phyloP scores from a whole-genome alignment of 257 asterid genomes.

The Primulina huaijiensis region DNA sequence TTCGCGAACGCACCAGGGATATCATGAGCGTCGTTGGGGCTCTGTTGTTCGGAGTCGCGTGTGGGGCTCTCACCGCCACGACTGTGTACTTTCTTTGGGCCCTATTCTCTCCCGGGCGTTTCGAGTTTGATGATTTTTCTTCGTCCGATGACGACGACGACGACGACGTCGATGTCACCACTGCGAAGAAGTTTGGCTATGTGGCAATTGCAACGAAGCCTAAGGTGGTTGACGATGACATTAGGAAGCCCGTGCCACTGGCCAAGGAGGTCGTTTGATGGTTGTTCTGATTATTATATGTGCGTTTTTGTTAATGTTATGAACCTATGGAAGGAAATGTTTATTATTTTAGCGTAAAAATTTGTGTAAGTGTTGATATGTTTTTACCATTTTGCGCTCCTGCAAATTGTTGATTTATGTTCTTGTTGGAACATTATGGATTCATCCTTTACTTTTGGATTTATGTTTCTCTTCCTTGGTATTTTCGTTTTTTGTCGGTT shows the following conservation, averaged over 20 bases:
- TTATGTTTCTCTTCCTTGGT: too few species aligned
- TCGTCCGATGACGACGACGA: slow-evolving; percentile 39
- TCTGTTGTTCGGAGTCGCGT: slow-evolving; percentile 72
- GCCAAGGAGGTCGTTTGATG: slow-evolving; percentile 52
- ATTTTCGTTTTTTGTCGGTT: neutral
- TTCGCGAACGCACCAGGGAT: slow-evolving; percentile 64
- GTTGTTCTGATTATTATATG: slow-evolving; percentile 7
- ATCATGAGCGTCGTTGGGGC: slow-evolving; percentile 79
- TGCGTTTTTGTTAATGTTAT: slow-evolving; percentile 10
- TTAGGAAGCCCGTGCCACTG: slow-evolving; percentile 49
- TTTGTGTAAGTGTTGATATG: slow-evolving; percentile 1
- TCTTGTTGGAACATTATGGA: neutral
- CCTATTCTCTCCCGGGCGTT: slow-evolving; percentile 49
- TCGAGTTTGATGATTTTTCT: slow-evolving; percentile 46
- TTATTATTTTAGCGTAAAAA: slow-evolving; percentile 7
- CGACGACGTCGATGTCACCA: slow-evolving; percentile 29
- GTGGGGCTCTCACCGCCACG: slow-evolving; percentile 77
- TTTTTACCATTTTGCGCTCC: neutral
- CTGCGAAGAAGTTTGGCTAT: slow-evolving; percentile 47
- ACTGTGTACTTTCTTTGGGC: slow-evolving; percentile 67
- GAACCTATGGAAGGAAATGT: slow-evolving; percentile 12
- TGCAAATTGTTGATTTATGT: neutral
- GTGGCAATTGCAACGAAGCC: slow-evolving; percentile 37
- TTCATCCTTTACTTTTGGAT: slow-evolving; percentile 1
- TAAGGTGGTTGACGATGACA: slow-evolving; percentile 33